Evolutionary conservation across 192 early-diverging fungal species (phyloP).

Genomic region (Rhizoclosmatium globosum): DNA sequence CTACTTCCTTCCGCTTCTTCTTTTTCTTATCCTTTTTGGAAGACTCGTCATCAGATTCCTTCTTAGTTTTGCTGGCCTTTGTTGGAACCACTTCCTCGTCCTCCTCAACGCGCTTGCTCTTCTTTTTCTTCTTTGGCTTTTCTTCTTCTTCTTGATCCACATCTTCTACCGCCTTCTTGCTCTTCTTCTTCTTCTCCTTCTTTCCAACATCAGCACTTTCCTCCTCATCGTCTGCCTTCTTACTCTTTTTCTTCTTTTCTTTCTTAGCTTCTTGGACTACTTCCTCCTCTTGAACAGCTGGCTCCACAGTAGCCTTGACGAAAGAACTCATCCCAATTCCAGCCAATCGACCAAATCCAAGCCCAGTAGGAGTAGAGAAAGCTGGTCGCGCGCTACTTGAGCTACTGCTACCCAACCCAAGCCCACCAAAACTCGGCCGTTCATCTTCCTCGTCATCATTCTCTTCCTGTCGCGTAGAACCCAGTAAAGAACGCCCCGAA

Average conservation of each 20-base stretch:
- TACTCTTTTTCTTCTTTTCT: slow-evolving; percentile 32
- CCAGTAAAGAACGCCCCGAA: slow-evolving; percentile 19
- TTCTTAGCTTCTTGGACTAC: slow-evolving; percentile 16
- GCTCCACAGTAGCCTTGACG: slow-evolving; percentile 10
- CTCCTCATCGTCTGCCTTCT: slow-evolving; percentile 18
- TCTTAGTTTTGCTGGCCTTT: not conserved
- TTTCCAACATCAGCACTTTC: not conserved
- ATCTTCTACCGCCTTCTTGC: not conserved
- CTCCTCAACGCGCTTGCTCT: not conserved
- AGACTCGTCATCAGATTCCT: not conserved
- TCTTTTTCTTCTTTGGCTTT: slow-evolving; percentile 9
- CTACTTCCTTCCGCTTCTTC: not conserved
- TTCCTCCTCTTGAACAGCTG: slow-evolving; percentile 4
- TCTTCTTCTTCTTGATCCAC: not conserved
- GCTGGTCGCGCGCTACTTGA: not conserved
- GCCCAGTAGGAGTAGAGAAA: not conserved
- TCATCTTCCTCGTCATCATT: slow-evolving; percentile 40
- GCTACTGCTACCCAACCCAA: not conserved
- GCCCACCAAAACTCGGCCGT: not conserved
- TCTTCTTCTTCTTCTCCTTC: not conserved
- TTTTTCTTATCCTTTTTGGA: slow-evolving; percentile 15
- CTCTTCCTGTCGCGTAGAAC: slow-evolving; percentile 21
- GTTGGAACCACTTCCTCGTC: not conserved
- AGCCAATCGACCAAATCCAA: slow-evolving; percentile 20
- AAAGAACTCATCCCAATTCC: slow-evolving; percentile 13